Conservation (phyloP, 2,329 filamentous ascomycete genomes). For the Arthrobotrys conoides region DNA sequence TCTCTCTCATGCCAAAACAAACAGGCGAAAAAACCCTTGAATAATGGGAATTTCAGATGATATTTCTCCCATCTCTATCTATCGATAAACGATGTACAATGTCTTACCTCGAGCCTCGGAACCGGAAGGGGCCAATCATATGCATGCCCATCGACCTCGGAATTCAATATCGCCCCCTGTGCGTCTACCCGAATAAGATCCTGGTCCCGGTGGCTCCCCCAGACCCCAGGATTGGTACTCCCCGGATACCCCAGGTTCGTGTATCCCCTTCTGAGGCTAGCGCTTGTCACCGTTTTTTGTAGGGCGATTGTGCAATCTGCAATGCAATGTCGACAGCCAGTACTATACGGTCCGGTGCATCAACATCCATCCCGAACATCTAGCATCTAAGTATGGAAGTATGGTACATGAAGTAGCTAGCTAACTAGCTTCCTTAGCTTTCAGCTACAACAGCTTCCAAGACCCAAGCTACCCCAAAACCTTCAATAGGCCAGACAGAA, state of each 20-base stretch:
- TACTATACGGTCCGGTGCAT: constrained; percentile 8
- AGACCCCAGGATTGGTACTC: neutral
- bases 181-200: constrained; percentile 13
- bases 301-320: constrained; percentile 28
- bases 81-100: neutral
- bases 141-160: constrained; percentile 23
- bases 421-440: too few species aligned
- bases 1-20: constrained; percentile 14
- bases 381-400: neutral
- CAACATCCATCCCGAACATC: constrained; percentile 20
- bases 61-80: constrained; percentile 1
- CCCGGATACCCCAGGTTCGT: neutral
- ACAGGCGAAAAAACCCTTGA: neutral
- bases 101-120: constrained; percentile 25
- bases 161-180: constrained; percentile 26
- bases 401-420: neutral
- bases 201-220: neutral
- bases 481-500: too few species aligned
- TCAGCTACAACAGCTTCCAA: constrained; percentile 1
- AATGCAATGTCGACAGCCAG: constrained; percentile 16
- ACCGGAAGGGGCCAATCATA: constrained; percentile 24
- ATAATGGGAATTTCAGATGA: constrained; percentile 33
- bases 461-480: neutral
- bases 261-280: neutral
- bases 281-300: neutral